Evolutionary conservation across 257 asterid species (phyloP), one percentile per base, ranked within the genome.

Genomic region (Scutellaria barbata): DNA sequence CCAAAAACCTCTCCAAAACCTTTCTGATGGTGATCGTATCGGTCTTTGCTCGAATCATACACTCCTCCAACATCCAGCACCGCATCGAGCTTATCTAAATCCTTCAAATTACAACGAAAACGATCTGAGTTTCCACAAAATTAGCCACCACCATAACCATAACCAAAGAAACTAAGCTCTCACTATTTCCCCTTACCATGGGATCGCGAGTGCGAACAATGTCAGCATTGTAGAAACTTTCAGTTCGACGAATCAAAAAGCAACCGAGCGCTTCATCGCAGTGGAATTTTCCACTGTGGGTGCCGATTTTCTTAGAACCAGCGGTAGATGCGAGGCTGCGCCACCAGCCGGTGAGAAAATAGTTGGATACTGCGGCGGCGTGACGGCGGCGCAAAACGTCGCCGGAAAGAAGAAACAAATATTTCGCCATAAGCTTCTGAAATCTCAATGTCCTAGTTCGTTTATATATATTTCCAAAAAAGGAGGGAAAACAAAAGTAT

Each of bases 31-130:
- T 81, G 88, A 80, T 84, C 84, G 54, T 73, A 84, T 5, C 86
- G 79, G 59, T 81, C 84, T 62, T 63, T 68, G 45, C 68, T 81
- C 62, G 84, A 77, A 25, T 81, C 88, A 51, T 74, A 84, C 4
- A 79, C 78, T 33, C 84, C 86, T 6, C 82, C 84, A 64, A 79
- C 83, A 50, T 84, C 88, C 33, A 81, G 78, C 53, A 79, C 83
- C 2, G 84, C 85, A 63, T 81, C 74, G 55, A 66, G 78, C 74
- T 57, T 18, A 66, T 56, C 73, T 46, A 74, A 57, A 56, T 57
- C 69, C 77, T 73, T 55, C 52, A 16, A 43, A 48, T 10, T 5
- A 48, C 16, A 42, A 72, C 46, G 17, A 57, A 60, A 58, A 47
- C 58, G 18, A 12, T n/a, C 50, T 17, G 13, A 10, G 40, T 66